Conservation (phyloP, 176 grass and related monocot species). For the Eleusine coracana region DNA sequence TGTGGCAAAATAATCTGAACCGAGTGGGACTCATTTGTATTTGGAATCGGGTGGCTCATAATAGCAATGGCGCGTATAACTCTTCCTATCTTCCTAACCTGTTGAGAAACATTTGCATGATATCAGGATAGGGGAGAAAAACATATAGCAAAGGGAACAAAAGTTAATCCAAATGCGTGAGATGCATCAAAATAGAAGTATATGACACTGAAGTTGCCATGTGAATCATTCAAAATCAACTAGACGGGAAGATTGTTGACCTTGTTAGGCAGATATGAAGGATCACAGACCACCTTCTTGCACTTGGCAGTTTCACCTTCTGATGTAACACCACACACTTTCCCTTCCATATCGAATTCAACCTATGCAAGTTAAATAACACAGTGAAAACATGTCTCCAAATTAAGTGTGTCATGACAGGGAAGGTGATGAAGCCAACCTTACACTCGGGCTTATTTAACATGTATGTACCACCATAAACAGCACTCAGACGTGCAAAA, state of each 20-base stretch:
- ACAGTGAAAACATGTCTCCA: constrained; percentile 23
- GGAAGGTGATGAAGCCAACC: constrained; percentile 49
- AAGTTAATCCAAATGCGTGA: not conserved
- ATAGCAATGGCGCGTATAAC: constrained; percentile 91
- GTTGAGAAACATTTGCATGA: constrained; percentile 34
- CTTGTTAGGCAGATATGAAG: constrained; percentile 89
- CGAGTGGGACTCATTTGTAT: constrained; percentile 82
- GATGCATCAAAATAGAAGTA: not conserved
- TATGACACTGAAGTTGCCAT: not conserved
- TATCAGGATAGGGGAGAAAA: constrained; percentile 15
- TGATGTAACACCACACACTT: constrained; percentile 92
- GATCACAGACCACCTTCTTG: constrained; percentile 95
- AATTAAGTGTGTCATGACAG: constrained; percentile 16
- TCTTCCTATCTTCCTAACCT: constrained; percentile 85
- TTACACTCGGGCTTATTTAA: constrained; percentile 96
- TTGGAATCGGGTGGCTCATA: constrained; percentile 91
- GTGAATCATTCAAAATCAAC: not conserved
- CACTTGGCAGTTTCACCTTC: constrained; percentile 97
- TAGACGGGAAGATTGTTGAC: constrained; percentile 49
- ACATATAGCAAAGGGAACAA: not conserved
- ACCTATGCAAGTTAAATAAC: constrained; percentile 50
- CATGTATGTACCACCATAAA: constrained; percentile 99
- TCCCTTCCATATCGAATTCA: constrained; percentile 92
- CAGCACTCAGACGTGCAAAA: constrained; percentile 96
- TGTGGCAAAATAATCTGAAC: constrained; percentile 92